Conservation (phyloP, 2,329 filamentous ascomycete species). For the Aspergillus sp. region DNA sequence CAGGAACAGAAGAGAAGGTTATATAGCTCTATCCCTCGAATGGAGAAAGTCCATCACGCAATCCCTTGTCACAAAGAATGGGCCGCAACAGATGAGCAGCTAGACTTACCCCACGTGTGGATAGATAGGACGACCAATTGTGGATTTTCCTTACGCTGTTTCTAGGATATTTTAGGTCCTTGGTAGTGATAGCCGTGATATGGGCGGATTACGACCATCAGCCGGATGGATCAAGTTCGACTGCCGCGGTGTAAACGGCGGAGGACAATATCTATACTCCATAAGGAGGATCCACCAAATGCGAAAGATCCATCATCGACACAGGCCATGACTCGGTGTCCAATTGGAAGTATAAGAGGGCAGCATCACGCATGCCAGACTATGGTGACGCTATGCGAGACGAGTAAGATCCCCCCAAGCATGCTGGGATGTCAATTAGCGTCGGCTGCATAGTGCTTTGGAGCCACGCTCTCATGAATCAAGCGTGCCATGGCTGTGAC, state of each 20-base stretch:
- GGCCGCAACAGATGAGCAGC: too few species aligned
- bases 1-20: too few species aligned
- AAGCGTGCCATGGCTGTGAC: background rate
- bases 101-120: too few species aligned
- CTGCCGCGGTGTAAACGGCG: background rate
- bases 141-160: background rate
- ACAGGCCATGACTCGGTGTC: background rate
- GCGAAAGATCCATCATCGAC: background rate
- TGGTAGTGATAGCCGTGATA: background rate
- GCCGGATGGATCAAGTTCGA: background rate
- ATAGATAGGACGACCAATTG: background rate
- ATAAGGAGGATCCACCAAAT: background rate
- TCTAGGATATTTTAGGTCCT: background rate
- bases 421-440: constrained; percentile 2
- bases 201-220: background rate
- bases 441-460: background rate
- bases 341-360: background rate
- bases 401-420: constrained; percentile 11
- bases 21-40: too few species aligned
- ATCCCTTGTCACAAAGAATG: constrained; percentile 4
- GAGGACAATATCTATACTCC: background rate
- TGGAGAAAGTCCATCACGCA: constrained; percentile 11
- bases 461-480: background rate
- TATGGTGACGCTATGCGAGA: constrained; percentile 21
- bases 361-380: constrained; percentile 20